Evolutionary conservation across 768 basidiomycete genomes (phyloP), one percentile per base, ranked within the genome.

Genomic region (Suillus paluster): DNA sequence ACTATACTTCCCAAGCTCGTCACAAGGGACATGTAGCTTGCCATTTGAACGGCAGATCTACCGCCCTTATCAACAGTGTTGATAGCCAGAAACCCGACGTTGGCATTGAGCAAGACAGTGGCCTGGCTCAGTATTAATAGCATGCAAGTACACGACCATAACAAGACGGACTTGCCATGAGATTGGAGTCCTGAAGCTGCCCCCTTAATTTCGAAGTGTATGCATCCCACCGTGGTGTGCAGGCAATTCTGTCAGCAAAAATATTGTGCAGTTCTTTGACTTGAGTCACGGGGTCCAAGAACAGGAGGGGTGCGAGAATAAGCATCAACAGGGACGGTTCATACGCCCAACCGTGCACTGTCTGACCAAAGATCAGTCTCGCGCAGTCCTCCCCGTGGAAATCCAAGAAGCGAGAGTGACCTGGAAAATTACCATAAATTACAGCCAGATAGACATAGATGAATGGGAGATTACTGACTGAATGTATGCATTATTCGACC

Each of bases 71-170:
- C 79, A 11, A 80, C 77, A n/a, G 77, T 75, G 27, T 78, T 74
- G 33, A 88, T 86, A 2, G 84, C 81, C 23, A 90, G 73, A 64
- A 88, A 86, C 0, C 79, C 82, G 0, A 89, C 83, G 53, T 87
- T 86, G 14, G 83, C 84, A 36, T 82, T 83, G 23, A 88, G 67
- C 19, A 89, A 73, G 3, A 88, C 84, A 0, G 84, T 84, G 1
- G 80, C 81, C 86, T 88, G 55, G 5, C 33, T 23, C 7, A n/a
- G n/a, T n/a, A 44, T 33, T 23, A 12, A 42, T 61, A 17, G 14
- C 10, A 36, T 12, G 14, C 10, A 52, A 19, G 49, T 30, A 21
- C 2, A 48, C 15, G 19, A 36, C 5, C n/a, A 38, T 57, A 19
- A 10, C n/a, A 15, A 33, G 36, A 11, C 6, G 2, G 33, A 36